Evolutionary conservation across 108 stramenopile species (phyloP), one percentile per base, ranked within the genome.

Genomic region (Cylindrotheca fusiformis): DNA sequence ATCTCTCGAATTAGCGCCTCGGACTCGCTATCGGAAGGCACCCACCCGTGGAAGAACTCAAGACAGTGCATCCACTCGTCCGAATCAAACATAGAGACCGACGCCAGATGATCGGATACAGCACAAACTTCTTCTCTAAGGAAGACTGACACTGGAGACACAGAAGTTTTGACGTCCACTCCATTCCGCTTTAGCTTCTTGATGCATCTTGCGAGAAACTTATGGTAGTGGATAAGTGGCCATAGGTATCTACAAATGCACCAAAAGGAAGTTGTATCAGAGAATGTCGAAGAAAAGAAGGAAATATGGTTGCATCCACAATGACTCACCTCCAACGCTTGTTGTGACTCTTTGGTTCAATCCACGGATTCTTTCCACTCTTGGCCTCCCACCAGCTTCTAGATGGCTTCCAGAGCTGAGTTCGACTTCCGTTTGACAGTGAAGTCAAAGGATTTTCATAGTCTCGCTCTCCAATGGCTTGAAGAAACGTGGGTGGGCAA

Each of bases 301-400:
- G 32, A 48, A 36, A 55, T 21, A 25, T 18, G 10, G 6, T 5
- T 64, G 32, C 19, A 36, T 32, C 22, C 64, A 2, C 69, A 60
- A 50, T 5, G 41, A 82, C 92, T 78, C 65, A 90, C 89, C 93
- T 80, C 93, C 93, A 94, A 50, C 93, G 63, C 69, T 91, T 90
- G 62, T 91, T 91, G 67, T 94, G 93, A 53, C 80, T 82, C 22
- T 80, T 75, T 8, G 93, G 93, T 72, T 94, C 93, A 17, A 94
- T 90, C 93, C 93, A 94, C 53, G 81, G 81, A 73, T 94, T 94
- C 64, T 94, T 90, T 22, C 89, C 88, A 44, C 73, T 77, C 75
- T 91, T 94, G 4, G 93, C 93, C 72, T 94, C 93, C 93, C 93
- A 94, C 93, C 93, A 94, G 50, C 81, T 83, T 23, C 93, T 72